Evolutionary conservation across 164 flowering plant species (phyloP).

Genomic region (Umbilicus rupestris): DNA sequence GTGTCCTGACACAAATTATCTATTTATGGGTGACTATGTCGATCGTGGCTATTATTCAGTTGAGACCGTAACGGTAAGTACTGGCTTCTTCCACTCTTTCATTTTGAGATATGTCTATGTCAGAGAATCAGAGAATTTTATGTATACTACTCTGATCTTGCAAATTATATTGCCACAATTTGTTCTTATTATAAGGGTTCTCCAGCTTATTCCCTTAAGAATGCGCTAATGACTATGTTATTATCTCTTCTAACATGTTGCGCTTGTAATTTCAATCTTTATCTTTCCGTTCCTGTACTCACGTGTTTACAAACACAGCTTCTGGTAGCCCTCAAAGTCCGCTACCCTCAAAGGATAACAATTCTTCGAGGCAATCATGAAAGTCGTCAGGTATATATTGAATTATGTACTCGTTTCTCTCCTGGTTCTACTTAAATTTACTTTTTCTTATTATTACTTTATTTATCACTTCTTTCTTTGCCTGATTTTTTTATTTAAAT

Average conservation of each 20-base stretch:
- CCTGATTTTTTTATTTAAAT: too few relatives aligned
- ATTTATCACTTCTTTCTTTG: not conserved
- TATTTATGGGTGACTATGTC: constrained; percentile 98
- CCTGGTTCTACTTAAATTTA: not conserved
- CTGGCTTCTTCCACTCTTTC: not conserved
- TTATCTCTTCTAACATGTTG: not conserved
- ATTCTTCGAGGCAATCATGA: constrained; percentile 96
- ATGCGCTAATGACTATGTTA: not conserved
- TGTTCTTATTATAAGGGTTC: too few relatives aligned
- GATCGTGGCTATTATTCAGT: constrained; percentile 97
- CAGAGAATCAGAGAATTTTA: not conserved
- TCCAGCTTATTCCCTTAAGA: too few relatives aligned
- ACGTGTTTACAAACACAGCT: constrained; percentile 37
- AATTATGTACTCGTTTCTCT: not conserved
- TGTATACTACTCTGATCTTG: too few relatives aligned
- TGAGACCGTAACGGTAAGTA: constrained; percentile 85
- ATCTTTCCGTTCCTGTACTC: not conserved
- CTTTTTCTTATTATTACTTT: not conserved
- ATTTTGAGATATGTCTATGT: not conserved
- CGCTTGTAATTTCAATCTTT: not conserved
- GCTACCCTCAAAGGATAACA: constrained; percentile 80
- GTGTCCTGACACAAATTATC: constrained; percentile 97
- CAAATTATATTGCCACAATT: too few relatives aligned
- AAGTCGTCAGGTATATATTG: constrained; percentile 76
- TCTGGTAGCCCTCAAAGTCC: constrained; percentile 82